Evolutionary conservation across 140 eudicot species (phyloP).

Genomic region (Oenanthe javanica): DNA sequence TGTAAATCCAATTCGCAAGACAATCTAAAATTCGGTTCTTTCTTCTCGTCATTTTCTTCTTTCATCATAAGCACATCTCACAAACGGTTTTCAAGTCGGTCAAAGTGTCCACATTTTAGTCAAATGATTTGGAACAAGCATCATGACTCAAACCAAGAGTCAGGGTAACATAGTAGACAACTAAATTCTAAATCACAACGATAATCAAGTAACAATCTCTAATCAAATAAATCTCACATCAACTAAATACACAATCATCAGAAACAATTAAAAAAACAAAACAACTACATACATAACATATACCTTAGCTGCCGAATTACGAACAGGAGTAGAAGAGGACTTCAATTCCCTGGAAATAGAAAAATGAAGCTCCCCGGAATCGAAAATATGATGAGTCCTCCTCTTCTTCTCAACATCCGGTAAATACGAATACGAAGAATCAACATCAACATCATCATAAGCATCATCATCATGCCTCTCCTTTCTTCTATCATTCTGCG

Average conservation of each 20-base stretch:
- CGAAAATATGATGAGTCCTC: background rate
- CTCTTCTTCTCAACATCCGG: background rate
- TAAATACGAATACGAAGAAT: background rate
- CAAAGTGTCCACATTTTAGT: background rate
- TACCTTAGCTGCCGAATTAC: background rate
- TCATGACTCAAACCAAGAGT: no score
- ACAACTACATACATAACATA: background rate
- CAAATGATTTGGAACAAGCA: no score
- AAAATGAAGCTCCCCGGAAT: background rate
- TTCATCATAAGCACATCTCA: background rate
- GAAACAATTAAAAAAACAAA: background rate
- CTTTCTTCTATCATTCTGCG: background rate
- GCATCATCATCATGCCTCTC: background rate
- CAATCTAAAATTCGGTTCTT: background rate
- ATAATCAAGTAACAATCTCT: background rate
- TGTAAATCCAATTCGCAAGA: background rate
- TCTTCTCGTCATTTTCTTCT: background rate
- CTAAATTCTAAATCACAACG: no score
- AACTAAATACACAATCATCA: background rate
- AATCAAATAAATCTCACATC: background rate
- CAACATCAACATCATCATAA: background rate
- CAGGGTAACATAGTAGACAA: no score
- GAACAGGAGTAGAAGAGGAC: conserved; percentile 1
- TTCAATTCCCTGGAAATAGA: conserved; percentile 6
- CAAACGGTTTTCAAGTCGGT: no score